Percentiles rank a stretch among this genome's conserved stretches.
These are phyloP conservation scores for Fusarium zealandicum DNA, from an alignment of 2,329 filamentous ascomycete genomes.

Conservation along the genomic window DNA sequence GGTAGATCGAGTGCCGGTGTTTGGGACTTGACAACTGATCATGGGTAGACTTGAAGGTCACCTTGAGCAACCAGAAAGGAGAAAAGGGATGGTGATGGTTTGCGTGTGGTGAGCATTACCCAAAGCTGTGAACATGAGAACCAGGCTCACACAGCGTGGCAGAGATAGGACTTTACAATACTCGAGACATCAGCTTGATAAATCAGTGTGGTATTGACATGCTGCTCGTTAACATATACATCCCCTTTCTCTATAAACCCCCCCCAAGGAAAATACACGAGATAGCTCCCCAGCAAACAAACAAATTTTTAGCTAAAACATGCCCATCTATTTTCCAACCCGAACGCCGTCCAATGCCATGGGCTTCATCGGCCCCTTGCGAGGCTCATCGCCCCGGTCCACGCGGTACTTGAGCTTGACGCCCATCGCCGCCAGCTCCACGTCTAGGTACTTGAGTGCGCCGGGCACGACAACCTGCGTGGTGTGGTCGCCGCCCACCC, in stretches of 20 bases:
- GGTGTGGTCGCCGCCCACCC: constrained; percentile 88
- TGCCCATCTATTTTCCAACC: constrained; percentile 40
- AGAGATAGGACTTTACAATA: no score
- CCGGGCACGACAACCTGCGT: constrained; percentile 92
- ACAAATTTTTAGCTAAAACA: constrained; percentile 23
- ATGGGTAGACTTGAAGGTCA: background rate
- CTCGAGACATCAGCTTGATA: constrained; percentile 2
- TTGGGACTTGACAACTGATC: background rate
- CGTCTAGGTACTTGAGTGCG: constrained; percentile 90
- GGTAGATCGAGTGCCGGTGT: background rate
- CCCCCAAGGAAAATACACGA: constrained; percentile 4
- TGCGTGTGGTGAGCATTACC: background rate
- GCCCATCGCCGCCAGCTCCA: constrained; percentile 95
- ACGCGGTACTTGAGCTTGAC: constrained; percentile 86
- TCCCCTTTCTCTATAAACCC: constrained; percentile 2
- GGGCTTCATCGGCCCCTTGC: constrained; percentile 59
- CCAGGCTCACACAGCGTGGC: no score
- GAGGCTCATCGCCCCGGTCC: constrained; percentile 69
- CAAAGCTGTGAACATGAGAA: no score
- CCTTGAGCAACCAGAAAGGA: background rate
- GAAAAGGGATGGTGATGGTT: background rate
- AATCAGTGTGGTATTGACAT: constrained; percentile 33
- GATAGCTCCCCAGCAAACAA: constrained; percentile 29
- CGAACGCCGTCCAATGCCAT: constrained; percentile 44
- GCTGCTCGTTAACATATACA: constrained; percentile 24